Base-by-base conservation (phyloP, 83 land plant genomes). In the Diphasiastrum complanatum region DNA sequence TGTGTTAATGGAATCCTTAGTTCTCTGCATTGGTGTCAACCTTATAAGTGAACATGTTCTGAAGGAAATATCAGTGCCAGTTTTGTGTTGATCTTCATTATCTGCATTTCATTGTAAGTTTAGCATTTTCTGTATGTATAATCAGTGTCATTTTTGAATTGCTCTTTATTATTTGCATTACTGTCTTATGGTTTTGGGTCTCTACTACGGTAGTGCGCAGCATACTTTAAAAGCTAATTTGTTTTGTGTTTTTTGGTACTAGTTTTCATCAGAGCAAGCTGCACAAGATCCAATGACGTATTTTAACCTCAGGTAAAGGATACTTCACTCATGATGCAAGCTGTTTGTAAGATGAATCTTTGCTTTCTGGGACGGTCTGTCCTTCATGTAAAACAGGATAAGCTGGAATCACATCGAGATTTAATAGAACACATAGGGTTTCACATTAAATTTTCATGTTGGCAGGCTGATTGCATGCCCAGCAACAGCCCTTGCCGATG, bases 211-310 rank as follows among this genome's bases (percentile, higher is more conserved):
- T 8, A 8, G 16, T 40, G 43, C 43, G 8, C 43, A 8, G 11
- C 10, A 56, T 29, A 33, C 29, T 29, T 20, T 11, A 48, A 8
- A 19, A 5, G 61, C 11, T 29, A 26, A 56, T 1, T 68, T 47
- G 1, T 45, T 2, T 6, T n/a, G 29, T 32, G 19, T 19, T 45
- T 67, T 71, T 51, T n/a, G 29, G 32, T 53, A 33, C 57, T 38
- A 91, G 97, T 85, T 75, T 56, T 78, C 98, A 0, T 69, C 63
- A 51, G 98, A 89, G 57, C 98, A 93, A 67, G 98, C 98, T 24
- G 45, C 79, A 19, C 81, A 81, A 36, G 89, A 88, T 55, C 96
- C 96, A 3, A 84, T 79, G 50, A 76, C 83, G 48, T 93, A 81
- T 70, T 89, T 93, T 83, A 93, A 93, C 64, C 59, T 89, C 53